Base-by-base conservation (phyloP, 108 stramenopile genomes). In the Nannochloropsis gaditana region DNA sequence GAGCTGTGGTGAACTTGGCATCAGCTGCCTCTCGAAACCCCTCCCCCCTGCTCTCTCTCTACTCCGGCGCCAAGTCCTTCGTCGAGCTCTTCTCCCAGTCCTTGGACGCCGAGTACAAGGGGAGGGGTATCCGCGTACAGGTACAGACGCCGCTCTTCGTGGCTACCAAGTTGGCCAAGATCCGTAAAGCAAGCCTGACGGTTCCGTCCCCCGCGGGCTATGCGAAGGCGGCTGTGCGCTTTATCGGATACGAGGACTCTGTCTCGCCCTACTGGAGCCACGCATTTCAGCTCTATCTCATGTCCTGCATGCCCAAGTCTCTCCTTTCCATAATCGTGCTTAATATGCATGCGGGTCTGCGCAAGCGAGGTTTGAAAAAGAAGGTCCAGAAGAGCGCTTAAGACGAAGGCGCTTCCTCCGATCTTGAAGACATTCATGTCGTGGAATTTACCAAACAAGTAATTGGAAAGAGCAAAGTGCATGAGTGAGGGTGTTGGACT, bases 111-210 rank as follows among this genome's bases (percentile, higher is more conserved):
- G 97, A 98, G 89, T 95, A 95, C 89, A 90, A 90, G 41, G 84
- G 83, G 19, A 94, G 92, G 92, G 97, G 97, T 73, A 91, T 99
- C 84, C 93, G 92, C 81, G 96, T 96, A 80, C 97, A 98, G 88
- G 96, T 96, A 91, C 98, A 99, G 87, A 91, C 94, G 84, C 99
- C 99, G 5, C 94, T 98, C 86, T 95, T 97, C 84, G 97, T 99
- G 42, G 95, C 96, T 59, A 97, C 97, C 11, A 98, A 98, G 91
- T 17, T 83, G 45, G 43, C 21, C 84, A 99, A 99, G 92, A 92
- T 97, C 93, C 93, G 96, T 31, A 95, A 95, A 87, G 44, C 92
- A 9, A 90, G 92, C 73, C 80, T 96, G 45, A 94, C 90, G 90
- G 95, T 95, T 73, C 97, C 98, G 15, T 93, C 94, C 9, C 95